These are phyloP conservation scores for Dendrobium chrysotoxum DNA, from an alignment of 106 monocot species.

Conservation along the genomic window DNA sequence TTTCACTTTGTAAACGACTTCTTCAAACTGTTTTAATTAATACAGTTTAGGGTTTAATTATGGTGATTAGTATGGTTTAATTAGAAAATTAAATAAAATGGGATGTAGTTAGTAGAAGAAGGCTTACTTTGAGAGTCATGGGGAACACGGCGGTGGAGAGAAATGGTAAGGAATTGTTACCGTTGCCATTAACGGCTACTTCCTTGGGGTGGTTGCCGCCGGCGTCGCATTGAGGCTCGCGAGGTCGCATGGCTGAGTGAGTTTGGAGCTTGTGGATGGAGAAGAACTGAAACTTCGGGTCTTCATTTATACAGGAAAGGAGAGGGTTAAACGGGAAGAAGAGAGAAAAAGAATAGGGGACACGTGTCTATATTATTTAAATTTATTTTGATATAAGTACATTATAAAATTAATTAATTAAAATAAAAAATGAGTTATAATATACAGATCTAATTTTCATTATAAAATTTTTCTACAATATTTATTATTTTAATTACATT, in stretches of 20 bases:
- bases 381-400: no score
- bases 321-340: not conserved
- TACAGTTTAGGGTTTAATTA: no score
- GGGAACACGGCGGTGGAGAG: slow-evolving; percentile 10
- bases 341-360: no score
- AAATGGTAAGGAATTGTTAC: not conserved
- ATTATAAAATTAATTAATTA: no score
- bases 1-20: slow-evolving; percentile 28
- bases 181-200: not conserved
- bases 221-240: not conserved
- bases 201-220: not conserved
- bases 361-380: no score
- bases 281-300: not conserved
- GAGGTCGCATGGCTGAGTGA: not conserved
- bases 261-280: not conserved
- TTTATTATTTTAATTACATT: no score
- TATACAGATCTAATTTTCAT: no score
- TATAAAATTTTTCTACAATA: no score
- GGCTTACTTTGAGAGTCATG: slow-evolving; percentile 20
- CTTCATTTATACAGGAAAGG: not conserved
- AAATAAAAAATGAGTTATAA: no score
- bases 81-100: no score
- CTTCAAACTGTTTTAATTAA: slow-evolving; percentile 14
- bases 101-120: no score
- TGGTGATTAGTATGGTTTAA: no score